Evolutionary conservation across 495 filamentous ascomycete genomes (phyloP).

Genomic region (Aspergillus olivimuriae): DNA sequence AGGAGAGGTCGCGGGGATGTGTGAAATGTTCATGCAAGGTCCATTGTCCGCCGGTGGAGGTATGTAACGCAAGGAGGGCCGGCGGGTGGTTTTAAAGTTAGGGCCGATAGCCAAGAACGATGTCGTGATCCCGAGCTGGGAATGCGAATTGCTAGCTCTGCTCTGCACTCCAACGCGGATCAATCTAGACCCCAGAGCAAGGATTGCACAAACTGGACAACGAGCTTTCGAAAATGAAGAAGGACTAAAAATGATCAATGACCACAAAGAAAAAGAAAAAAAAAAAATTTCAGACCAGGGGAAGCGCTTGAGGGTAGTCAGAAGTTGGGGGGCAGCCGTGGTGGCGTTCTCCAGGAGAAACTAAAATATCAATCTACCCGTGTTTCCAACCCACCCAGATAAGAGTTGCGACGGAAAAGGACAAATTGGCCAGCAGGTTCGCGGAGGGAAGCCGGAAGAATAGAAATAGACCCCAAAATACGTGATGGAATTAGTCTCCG

Average conservation of each 20-base stretch:
- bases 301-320: no score
- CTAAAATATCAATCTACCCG: not conserved
- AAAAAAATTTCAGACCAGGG: no score
- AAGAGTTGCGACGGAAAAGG: not conserved
- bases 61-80: slow-evolving; percentile 5
- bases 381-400: not conserved
- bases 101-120: slow-evolving; percentile 14
- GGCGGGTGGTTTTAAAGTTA: slow-evolving; percentile 12
- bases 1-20: no score
- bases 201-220: slow-evolving; percentile 10
- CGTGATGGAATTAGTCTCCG: not conserved
- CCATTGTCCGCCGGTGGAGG: slow-evolving; percentile 7
- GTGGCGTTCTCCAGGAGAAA: not conserved
- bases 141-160: slow-evolving; percentile 14
- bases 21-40: slow-evolving; percentile 5
- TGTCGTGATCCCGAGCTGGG: slow-evolving; percentile 21
- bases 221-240: not conserved
- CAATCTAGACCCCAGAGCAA: slow-evolving; percentile 2
- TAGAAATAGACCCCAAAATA: not conserved
- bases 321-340: not conserved
- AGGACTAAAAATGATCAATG: slow-evolving; percentile 6
- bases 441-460: slow-evolving; percentile 18
- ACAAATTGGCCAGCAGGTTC: not conserved
- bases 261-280: slow-evolving; percentile 6
- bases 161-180: not conserved